Base-by-base conservation (phyloP, 2,329 filamentous ascomycete species). In the Chaetomium sp. region DNA sequence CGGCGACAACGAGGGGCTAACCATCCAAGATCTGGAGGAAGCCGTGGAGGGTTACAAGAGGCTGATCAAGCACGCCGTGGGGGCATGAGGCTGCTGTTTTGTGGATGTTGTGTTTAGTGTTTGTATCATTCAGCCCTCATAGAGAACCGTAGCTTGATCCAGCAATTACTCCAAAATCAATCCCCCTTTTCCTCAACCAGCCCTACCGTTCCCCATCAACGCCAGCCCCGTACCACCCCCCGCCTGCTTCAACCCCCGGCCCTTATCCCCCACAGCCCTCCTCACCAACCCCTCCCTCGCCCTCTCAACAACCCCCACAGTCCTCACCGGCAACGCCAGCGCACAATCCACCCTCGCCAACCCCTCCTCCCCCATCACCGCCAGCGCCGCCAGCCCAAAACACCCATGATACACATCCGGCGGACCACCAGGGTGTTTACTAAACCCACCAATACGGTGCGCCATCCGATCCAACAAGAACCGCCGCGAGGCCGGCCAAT, bases 341-440 rank as follows among this genome's bases (percentile, higher is more conserved):
- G 81, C 81, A 0, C 87, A 79, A 68, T 97, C 90, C 49, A 96
- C 78, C 19, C 75, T 71, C 59, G 86, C 87, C 40, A 97, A 68
- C 0, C 81, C 81, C 0, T 78, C 69, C 62, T 95, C 88, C 6
- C 83, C 82, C 69, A 91, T 80, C 12, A 89, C 80, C 0, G 86
- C 84, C 41, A 99, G 75, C 0, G 88, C 86, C 1, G 90, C 88
- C 37, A 97, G 79, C 0, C 91, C 94, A 35, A 97, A 80, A 68
- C 91, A 96, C 0, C 88, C 88, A 68, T 99, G 94, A 63, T 95
- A 89, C 33, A 97, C 77, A 73, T 89, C 88, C 10, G 88, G 88
- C 45, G 81, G 81, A 10, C 81, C 78, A 5, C 83, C 84, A 0
- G 84, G 81, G 9, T 77, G 70, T 67, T 94, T 92, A n/a, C 83